phyloP scores from a whole-genome alignment of 2,329 filamentous ascomycete species.

The Sporothrix dimorphospora region DNA sequence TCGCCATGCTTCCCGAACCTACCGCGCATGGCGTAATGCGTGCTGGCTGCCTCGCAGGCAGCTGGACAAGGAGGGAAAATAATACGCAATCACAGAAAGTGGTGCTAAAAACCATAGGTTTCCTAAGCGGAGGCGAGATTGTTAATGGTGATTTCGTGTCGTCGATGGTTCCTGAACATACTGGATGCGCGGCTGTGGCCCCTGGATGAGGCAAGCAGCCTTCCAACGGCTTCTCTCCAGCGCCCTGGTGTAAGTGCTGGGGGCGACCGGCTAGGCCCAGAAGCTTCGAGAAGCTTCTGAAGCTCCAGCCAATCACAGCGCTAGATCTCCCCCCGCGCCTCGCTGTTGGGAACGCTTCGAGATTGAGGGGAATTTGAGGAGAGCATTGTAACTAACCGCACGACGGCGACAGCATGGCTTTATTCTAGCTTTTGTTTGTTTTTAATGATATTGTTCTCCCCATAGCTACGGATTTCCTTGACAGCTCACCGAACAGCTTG shows the following conservation, averaged over 20 bases:
- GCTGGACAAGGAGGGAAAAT: background rate
- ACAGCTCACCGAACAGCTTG: too few relatives aligned
- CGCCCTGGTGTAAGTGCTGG: background rate
- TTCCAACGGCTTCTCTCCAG: background rate
- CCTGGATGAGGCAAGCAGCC: background rate
- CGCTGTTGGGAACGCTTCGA: too few relatives aligned
- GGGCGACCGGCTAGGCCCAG: background rate
- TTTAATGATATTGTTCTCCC: background rate
- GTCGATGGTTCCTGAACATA: constrained; percentile 26
- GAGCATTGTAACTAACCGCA: too few relatives aligned
- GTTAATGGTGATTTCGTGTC: constrained; percentile 17
- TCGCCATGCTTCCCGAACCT: constrained; percentile 23
- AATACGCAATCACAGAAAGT: constrained; percentile 14
- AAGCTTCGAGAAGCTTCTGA: constrained; percentile 23
- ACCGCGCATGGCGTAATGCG: background rate
- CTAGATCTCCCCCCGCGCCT: constrained; percentile 22
- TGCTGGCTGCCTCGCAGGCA: constrained; percentile 21
- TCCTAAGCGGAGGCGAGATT: constrained; percentile 13
- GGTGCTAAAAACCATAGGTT: background rate
- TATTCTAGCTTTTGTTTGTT: background rate
- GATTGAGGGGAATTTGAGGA: too few relatives aligned
- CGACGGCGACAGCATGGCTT: too few relatives aligned
- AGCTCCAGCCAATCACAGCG: constrained; percentile 24
- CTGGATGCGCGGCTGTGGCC: background rate
- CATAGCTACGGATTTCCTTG: background rate